Evolutionary conservation across 2,329 filamentous ascomycete genomes (phyloP), one percentile per base, ranked within the genome.

Genomic region (Sporothrix variecibatus): DNA sequence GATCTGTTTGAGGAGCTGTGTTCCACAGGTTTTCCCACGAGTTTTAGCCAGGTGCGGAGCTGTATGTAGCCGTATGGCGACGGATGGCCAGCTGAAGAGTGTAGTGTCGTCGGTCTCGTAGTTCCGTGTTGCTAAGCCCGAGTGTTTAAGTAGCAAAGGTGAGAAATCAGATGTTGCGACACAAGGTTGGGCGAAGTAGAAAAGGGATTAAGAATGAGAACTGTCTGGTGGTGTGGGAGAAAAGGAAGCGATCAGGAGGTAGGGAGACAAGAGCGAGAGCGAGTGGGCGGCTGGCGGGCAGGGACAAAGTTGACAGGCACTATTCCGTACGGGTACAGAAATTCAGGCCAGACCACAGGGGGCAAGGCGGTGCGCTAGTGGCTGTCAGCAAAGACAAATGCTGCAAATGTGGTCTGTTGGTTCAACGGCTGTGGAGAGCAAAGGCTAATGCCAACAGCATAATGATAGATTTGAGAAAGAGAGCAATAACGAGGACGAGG

Each of bases 291-390:
- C 8, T 34, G 34, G 34, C n/a, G 34, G 11, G 9, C 34, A 65
- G 34, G n/a, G 20, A 65, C 34, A 43, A 31, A 15, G 4, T 26
- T 23, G 11, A 64, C 20, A 40, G 34, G n/a, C 3, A 64, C 20
- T 28, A 34, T 34, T 34, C 34, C 34, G 34, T 34, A 34, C 34
- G 34, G 8, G 34, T 34, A 23, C 17, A 58, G 53, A 40, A 64
- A 23, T 40, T 7, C 20, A 34, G 34, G 60, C 60, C 60, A 40
- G 60, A n/a, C 60, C 34, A 62, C 20, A 23, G 9, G 56, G 56
- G 56, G 56, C 34, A 43, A 65, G 60, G 34, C 4, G n/a, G 60
- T 64, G 60, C 58, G 58, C 60, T 64, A 64, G 60, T 64, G 20
- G 31, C n/a, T 64, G 60, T 40, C 60, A 40, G 31, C 60, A 40